These are phyloP conservation scores for Nicotiana obtusifolia DNA, from an alignment of 257 asterid species.

Conservation along the genomic window DNA sequence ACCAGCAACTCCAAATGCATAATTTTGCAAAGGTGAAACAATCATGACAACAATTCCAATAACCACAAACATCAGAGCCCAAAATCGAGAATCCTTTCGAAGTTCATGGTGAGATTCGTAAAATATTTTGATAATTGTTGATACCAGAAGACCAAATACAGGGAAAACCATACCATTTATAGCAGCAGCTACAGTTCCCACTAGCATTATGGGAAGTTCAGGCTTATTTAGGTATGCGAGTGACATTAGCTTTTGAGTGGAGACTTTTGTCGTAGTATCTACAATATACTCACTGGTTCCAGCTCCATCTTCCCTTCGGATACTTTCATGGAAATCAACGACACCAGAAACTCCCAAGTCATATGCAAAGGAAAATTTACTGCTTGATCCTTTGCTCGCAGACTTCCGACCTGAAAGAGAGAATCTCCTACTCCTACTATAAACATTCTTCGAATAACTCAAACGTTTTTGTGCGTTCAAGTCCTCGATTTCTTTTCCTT, in stretches of 20 bases:
- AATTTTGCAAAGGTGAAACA: conserved; percentile 31
- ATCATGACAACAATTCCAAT: conserved; percentile 26
- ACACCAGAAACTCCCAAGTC: conserved; percentile 1
- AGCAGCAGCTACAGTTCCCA: conserved; percentile 33
- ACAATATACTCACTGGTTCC: not conserved
- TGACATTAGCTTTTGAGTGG: not conserved
- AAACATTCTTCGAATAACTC: conserved; percentile 1
- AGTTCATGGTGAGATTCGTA: conserved; percentile 22
- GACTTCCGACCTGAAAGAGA: conserved; percentile 5
- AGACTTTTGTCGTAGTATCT: not conserved
- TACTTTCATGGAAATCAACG: conserved; percentile 2
- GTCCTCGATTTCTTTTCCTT: conserved; percentile 3
- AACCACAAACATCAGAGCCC: conserved; percentile 38
- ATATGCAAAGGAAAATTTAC: not conserved
- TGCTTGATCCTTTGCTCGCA: conserved; percentile 1
- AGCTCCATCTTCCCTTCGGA: not conserved
- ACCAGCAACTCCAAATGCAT: conserved; percentile 41
- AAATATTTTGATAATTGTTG: conserved; percentile 13
- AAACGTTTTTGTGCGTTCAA: not conserved
- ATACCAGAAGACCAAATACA: conserved; percentile 23
- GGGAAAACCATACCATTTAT: conserved; percentile 32
- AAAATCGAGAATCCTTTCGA: conserved; percentile 28
- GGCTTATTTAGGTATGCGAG: conserved; percentile 28
- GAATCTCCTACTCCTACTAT: not conserved
- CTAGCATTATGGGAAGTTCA: conserved; percentile 29